Evolutionary conservation across 2,329 filamentous ascomycete genomes (phyloP), one percentile per base, ranked within the genome.

Genomic region (Canariomyces notabilis): DNA sequence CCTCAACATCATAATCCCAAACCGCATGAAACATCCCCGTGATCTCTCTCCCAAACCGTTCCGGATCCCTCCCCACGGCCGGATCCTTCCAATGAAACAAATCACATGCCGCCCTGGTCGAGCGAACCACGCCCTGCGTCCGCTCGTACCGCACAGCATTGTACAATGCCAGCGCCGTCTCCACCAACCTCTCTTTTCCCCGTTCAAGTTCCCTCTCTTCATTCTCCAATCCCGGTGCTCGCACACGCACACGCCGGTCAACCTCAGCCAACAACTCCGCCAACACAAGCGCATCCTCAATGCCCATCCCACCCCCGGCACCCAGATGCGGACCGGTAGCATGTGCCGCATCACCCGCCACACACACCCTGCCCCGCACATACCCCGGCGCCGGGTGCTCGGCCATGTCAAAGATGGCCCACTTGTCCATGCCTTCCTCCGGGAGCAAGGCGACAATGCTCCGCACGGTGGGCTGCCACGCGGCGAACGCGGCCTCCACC

Each of bases 291-390:
- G 70, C 70, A 54, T 80, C 77, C 58, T 81, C 77, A 37, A 80
- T 68, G 8, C 75, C 76, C 59, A 75, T 71, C 2, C 76, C 75
- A 1, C 76, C 77, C 2, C 78, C 77, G 0, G 76, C 70, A 2
- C 77, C 77, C 6, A 75, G 69, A 57, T 80, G 76, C 3, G 77
- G 77, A 0, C 73, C 75, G 0, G 68, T 64, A 1, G 77, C 76
- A 50, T 81, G 78, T 6, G 78, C 78, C 2, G 77, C 76, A 51
- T 81, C 77, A 2, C 77, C 77, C 0, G 77, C 64, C 5, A 80
- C 53, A 39, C 71, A 72, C 1, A 77, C 60, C 2, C 63, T 60
- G 0, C 67, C 72, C 15, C 63, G 61, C 26, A 64, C 58, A 52
- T 74, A 80, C 5, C 57, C 62, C 7, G 65, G 62, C 3, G 68